These are phyloP conservation scores for Neurospora cerealis DNA, from an alignment of 495 filamentous ascomycete species.

Conservation along the genomic window DNA sequence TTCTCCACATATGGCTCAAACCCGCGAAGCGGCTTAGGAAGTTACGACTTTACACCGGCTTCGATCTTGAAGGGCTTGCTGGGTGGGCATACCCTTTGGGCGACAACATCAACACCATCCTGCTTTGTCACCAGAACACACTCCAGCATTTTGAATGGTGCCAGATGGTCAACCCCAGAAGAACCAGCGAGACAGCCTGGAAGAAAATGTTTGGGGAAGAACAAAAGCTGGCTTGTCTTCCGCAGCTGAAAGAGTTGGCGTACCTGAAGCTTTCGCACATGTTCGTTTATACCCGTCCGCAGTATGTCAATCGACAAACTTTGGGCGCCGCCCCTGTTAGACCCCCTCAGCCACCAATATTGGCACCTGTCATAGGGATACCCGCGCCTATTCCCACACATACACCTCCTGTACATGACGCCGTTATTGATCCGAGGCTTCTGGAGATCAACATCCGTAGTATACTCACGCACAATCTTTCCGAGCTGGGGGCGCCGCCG, in stretches of 20 bases:
- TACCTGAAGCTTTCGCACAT: neutral
- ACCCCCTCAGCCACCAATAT: neutral
- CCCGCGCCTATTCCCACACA: neutral
- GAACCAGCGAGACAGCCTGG: neutral
- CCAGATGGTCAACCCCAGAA: neutral
- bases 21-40: neutral
- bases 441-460: neutral
- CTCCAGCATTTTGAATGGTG: neutral
- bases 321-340: neutral
- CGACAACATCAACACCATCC: neutral
- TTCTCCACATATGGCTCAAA: neutral
- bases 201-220: neutral
- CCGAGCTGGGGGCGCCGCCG: neutral
- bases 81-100: neutral
- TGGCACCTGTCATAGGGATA: neutral
- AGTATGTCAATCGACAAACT: neutral
- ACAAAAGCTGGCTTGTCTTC: neutral
- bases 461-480: neutral
- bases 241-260: neutral
- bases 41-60: neutral
- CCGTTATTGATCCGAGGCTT: neutral
- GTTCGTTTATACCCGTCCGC: neutral
- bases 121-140: neutral
- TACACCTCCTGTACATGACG: neutral
- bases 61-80: neutral